Conservation (phyloP, 768 basidiomycete species). For the Leccinum variicolor region DNA sequence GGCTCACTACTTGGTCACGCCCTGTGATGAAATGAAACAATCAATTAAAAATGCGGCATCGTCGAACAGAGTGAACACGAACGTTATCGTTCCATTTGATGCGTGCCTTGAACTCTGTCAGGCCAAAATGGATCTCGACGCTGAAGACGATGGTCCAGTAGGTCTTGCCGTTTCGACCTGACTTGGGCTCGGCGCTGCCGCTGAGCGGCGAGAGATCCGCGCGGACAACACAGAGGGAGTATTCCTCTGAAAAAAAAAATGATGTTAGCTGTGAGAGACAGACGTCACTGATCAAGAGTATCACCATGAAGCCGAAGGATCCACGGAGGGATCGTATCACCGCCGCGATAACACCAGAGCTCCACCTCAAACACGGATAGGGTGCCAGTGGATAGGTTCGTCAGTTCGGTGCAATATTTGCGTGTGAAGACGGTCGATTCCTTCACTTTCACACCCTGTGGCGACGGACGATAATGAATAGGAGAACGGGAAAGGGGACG, state of each 20-base stretch:
- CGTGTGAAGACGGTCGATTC: slow-evolving; percentile 79
- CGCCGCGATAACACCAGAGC: slow-evolving; percentile 83
- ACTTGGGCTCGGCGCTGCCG: slow-evolving; percentile 66
- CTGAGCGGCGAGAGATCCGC: slow-evolving; percentile 73
- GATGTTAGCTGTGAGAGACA: neutral
- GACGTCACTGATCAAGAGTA: neutral
- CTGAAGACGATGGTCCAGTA: slow-evolving; percentile 87
- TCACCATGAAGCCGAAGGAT: slow-evolving; percentile 55
- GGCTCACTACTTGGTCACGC: slow-evolving; percentile 70
- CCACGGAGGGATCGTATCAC: slow-evolving; percentile 68
- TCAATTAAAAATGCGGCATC: neutral
- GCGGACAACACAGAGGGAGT: slow-evolving; percentile 74
- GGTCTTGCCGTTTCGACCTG: slow-evolving; percentile 59
- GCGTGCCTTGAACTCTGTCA: slow-evolving; percentile 79
- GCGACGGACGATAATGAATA: slow-evolving; percentile 6
- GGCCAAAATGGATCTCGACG: slow-evolving; percentile 78
- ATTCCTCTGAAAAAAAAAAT: slow-evolving; percentile 56
- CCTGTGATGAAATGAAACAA: slow-evolving; percentile 36
- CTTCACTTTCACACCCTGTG: slow-evolving; percentile 68
- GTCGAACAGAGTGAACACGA: slow-evolving; percentile 24
- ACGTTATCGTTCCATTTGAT: slow-evolving; percentile 84
- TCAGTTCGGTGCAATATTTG: slow-evolving; percentile 81
- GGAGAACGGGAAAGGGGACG: neutral
- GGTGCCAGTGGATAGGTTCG: slow-evolving; percentile 67
- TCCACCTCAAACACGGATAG: slow-evolving; percentile 82